These are phyloP conservation scores for Limonium bicolor DNA, from an alignment of 148 eudicot genomes.

Conservation along the genomic window DNA sequence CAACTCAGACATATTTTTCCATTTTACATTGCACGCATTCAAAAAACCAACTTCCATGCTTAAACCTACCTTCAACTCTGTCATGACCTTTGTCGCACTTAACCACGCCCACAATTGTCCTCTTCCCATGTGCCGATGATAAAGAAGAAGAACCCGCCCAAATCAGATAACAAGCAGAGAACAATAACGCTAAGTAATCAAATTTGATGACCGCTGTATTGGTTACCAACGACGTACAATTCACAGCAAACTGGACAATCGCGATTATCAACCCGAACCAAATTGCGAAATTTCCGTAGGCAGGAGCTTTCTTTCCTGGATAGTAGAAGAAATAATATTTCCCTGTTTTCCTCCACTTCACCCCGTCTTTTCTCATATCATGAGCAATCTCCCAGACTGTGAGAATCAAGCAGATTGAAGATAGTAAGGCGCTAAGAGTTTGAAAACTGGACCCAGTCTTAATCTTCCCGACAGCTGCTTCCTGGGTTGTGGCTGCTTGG, in stretches of 20 bases:
- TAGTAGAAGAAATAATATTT: conserved; percentile 9
- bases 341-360: conserved; percentile 6
- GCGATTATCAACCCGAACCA: conserved; percentile 17
- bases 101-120: no score
- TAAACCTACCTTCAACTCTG: no score
- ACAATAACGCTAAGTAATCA: conserved; percentile 11
- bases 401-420: conserved; percentile 4
- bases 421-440: neutral
- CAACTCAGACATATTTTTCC: no score
- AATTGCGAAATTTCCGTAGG: conserved; percentile 7
- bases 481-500: conserved; percentile 6
- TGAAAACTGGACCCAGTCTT: neutral
- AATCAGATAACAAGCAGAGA: conserved; percentile 5
- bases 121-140: no score
- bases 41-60: no score
- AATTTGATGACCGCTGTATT: conserved; percentile 2
- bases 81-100: no score
- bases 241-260: conserved; percentile 5
- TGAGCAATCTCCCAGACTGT: conserved; percentile 2
- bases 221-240: neutral
- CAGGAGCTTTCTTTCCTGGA: neutral
- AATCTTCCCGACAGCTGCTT: conserved; percentile 2
- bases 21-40: no score
- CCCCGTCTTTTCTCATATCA: conserved; percentile 1
- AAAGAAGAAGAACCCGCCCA: no score